These are phyloP conservation scores for Fereydounia khargensis DNA, from an alignment of 1,284 basidiomycete genomes.

Conservation along the genomic window DNA sequence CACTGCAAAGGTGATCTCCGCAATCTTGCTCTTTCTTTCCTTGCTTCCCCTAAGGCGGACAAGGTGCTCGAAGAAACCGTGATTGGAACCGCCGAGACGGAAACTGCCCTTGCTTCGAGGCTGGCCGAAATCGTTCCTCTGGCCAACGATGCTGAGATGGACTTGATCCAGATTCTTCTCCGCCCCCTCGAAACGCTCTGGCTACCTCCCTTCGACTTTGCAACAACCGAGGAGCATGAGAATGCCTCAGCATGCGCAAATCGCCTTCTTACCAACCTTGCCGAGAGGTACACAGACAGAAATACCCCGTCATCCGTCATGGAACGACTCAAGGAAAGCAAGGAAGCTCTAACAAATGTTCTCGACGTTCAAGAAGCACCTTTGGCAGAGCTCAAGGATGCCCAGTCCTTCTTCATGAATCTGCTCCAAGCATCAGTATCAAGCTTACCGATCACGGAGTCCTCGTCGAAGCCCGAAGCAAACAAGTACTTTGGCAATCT, in stretches of 20 bases:
- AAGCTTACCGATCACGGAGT: background rate
- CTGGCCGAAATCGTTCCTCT: slow-evolving; percentile 8
- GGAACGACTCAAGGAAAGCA: background rate
- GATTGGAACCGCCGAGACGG: background rate
- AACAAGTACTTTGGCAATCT: slow-evolving; percentile 8
- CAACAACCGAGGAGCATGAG: background rate
- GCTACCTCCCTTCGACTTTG: background rate
- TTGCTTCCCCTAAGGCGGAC: background rate
- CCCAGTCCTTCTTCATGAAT: slow-evolving; percentile 1
- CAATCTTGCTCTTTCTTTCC: background rate
- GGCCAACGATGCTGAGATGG: background rate
- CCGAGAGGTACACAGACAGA: too few relatives aligned
- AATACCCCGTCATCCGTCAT: background rate
- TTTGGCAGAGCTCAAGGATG: slow-evolving; percentile 1
- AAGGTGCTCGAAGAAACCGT: background rate
- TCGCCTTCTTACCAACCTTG: background rate
- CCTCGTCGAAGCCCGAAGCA: background rate
- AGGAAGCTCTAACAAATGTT: background rate
- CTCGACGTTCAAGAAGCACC: background rate
- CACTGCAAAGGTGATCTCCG: background rate
- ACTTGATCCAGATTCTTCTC: slow-evolving; percentile 1
- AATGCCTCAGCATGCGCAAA: background rate
- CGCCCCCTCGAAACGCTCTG: slow-evolving; percentile 11
- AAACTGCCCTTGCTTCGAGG: slow-evolving; percentile 3
- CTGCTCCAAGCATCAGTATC: background rate